Conservation (phyloP, 2,329 filamentous ascomycete genomes). For the Torrubiellomyces zombiae region DNA sequence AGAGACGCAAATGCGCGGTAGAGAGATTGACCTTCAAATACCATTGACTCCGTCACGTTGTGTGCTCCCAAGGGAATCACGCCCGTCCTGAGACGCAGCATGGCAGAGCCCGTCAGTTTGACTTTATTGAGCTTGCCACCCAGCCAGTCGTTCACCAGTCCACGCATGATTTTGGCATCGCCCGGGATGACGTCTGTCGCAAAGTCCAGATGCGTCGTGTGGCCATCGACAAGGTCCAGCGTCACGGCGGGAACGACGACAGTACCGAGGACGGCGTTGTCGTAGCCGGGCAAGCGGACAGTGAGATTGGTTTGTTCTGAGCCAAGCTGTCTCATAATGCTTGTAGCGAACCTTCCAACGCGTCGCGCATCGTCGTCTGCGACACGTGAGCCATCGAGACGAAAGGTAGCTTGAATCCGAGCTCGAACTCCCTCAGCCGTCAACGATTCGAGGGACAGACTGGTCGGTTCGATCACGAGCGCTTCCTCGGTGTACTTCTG, state of each 20-base stretch:
- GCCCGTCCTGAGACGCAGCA: slow-evolving; percentile 62
- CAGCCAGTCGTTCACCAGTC: slow-evolving; percentile 77
- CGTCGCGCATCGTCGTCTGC: slow-evolving; percentile 52
- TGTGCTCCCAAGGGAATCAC: slow-evolving; percentile 66
- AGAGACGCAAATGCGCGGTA: slow-evolving; percentile 44
- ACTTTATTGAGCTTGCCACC: slow-evolving; percentile 59
- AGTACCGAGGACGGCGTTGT: slow-evolving; percentile 58
- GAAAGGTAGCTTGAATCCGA: slow-evolving; percentile 67
- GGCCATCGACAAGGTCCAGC: slow-evolving; percentile 61
- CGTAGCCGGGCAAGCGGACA: slow-evolving; percentile 72
- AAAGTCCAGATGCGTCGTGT: slow-evolving; percentile 64
- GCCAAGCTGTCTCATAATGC: slow-evolving; percentile 61
- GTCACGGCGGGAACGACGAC: slow-evolving; percentile 60
- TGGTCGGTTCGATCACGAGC: slow-evolving; percentile 64
- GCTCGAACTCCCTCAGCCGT: slow-evolving; percentile 63
- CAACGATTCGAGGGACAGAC: slow-evolving; percentile 71
- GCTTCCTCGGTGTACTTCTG: slow-evolving; percentile 79
- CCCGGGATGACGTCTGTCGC: slow-evolving; percentile 61
- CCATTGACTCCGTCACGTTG: slow-evolving; percentile 53
- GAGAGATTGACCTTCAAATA: slow-evolving; percentile 70
- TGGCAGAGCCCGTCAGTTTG: slow-evolving; percentile 54
- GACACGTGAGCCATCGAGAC: slow-evolving; percentile 63
- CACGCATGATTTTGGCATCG: slow-evolving; percentile 58
- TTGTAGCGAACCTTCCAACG: slow-evolving; percentile 63
- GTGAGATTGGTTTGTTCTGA: slow-evolving; percentile 55